Evolutionary conservation across 2,329 filamentous ascomycete genomes (phyloP).

Genomic region (Boeremia lycopersici): DNA sequence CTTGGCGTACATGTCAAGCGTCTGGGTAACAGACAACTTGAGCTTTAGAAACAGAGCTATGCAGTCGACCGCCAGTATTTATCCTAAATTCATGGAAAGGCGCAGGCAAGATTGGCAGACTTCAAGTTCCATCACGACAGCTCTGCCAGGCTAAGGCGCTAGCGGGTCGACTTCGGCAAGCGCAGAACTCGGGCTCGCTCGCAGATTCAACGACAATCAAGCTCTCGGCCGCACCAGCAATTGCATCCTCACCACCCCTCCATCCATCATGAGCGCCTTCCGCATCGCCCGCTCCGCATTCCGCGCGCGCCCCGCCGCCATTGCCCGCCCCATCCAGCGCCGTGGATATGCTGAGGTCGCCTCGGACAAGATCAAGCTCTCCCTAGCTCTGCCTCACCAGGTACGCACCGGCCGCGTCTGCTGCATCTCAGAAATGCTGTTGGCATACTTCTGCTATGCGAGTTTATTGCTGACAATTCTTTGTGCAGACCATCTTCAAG

Average conservation of each 20-base stretch:
- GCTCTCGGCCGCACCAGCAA: constrained; percentile 42
- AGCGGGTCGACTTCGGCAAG: constrained; percentile 21
- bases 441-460: background rate
- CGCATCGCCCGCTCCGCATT: constrained; percentile 90
- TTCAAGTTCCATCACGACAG: background rate
- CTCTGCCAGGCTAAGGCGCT: constrained; percentile 2
- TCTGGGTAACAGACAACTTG: too few species aligned
- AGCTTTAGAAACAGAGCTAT: too few species aligned
- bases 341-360: constrained; percentile 77
- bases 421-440: constrained; percentile 7
- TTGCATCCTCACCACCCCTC: constrained; percentile 46
- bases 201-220: constrained; percentile 33
- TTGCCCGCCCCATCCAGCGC: constrained; percentile 78
- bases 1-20: too few species aligned
- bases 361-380: constrained; percentile 83
- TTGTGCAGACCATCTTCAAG: constrained; percentile 68
- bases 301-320: constrained; percentile 75
- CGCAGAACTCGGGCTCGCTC: constrained; percentile 37
- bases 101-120: too few species aligned
- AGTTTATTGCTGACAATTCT: constrained; percentile 31
- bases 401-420: constrained; percentile 62
- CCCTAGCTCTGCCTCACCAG: constrained; percentile 96
- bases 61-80: background rate
- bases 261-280: constrained; percentile 82
- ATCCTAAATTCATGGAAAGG: too few species aligned